Evolutionary conservation across 257 asterid genomes (phyloP), one percentile per base, ranked within the genome.

Genomic region (Gardenia jasminoides): DNA sequence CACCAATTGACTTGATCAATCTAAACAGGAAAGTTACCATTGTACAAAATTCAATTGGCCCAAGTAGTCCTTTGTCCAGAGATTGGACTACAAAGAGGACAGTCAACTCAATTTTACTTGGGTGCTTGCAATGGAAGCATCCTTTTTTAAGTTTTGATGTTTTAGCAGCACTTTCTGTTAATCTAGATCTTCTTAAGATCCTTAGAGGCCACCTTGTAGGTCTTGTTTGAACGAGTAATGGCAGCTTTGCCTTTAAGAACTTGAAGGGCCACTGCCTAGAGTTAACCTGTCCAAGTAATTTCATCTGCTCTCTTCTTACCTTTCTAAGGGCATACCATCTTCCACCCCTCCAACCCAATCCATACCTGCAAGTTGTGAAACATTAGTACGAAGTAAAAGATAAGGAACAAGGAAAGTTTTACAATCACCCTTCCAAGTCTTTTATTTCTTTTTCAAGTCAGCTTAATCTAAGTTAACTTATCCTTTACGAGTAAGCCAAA

Each of bases 291-390:
- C 92, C 94, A 78, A 91, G 67, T 50, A 88, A 81, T 81, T 88
- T 94, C 97, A 89, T 89, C 56, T 50, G 56, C 56, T 50, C 56
- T 17, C 75, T 88, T 76, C 91, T 74, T 70, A 90, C 85, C 83
- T 81, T 87, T 58, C 91, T 85, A 84, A 85, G 83, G 41, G 90
- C 80, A 30, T 80, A 94, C 97, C 94, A 90, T 78, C 83, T 90
- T 75, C 97, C 97, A 30, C 98, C 91, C 12, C 97, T 92, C 97
- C 97, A 94, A 65, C 98, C 98, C 86, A 92, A 87, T 61, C 89
- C 84, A 50, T 87, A 94, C 83, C 98, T 94, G 89, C 80, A 88
- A 67, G 30, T 69, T 70, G 67, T 12, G 17, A 7, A 39, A 66
- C 17, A 30, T 66, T 26, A 66, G 39, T 19, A 31, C 10, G 11